Evolutionary conservation across 1,284 basidiomycete genomes (phyloP), one percentile per base, ranked within the genome.

Genomic region (Cutaneotrichosporon sp.): DNA sequence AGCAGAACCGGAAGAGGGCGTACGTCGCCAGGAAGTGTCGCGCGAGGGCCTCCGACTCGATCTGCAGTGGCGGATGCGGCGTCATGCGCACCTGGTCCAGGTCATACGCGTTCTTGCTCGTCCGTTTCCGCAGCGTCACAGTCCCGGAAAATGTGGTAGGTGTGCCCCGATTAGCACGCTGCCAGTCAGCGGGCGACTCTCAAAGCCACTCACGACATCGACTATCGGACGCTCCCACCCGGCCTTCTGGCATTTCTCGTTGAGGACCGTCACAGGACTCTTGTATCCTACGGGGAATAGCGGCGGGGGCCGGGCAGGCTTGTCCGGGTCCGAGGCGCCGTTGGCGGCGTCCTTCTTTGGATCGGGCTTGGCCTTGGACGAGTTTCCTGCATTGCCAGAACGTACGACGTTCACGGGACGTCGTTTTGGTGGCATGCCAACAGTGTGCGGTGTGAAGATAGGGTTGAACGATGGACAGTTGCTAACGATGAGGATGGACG

Each of bases 1-100:
- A 90, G 71, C 83, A 87, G 68, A 90, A 86, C n/a, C 90, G 82
- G 74, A 90, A 88, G 51, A 93, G 72, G 25, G 88, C 88, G 64
- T 90, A 91, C 3, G 87, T 87, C 22, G 90, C 89, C 20, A 86
- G 88, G 82, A 85, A 91, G 66, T 93, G 90, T 45, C 83, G 84
- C 17, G 89, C 88, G 74, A 91, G 85, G 25, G 85, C 68, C 3
- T 82, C 79, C 17, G 82, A 83, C 5, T 81, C 79, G 49, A 82
- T 78, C 38, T 80, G 70, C 62, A 86, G 80, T 12, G 84, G 80
- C 7, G 84, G 84, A 65, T 86, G 81, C 4, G 90, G 85, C 54
- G 82, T 81, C 59, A 92, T 72, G 39, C 82, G 79, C n/a, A 90
- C 84, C 12, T 76, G 79, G 63, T 90, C 87, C 54, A 76, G 78